These are phyloP conservation scores for Amphicarpaea edgeworthii DNA, from an alignment of 306 rosid species.

Conservation along the genomic window DNA sequence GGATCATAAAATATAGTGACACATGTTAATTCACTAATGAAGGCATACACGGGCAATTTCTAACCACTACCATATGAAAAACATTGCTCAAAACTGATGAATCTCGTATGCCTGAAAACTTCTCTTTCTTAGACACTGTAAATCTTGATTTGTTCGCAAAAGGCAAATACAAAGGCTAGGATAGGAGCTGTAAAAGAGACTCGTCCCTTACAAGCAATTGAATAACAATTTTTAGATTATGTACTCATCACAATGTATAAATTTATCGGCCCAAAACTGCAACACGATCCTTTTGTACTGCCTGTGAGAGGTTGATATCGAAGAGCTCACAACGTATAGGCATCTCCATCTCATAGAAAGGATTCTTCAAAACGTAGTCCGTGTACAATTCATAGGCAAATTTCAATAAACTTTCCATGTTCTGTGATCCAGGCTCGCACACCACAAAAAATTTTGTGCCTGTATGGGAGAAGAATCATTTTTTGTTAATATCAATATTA, in stretches of 20 bases:
- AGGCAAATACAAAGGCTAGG: conserved; percentile 22
- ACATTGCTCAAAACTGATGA: neutral
- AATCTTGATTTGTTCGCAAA: too few species aligned
- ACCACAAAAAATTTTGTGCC: conserved; percentile 92
- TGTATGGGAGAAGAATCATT: conserved; percentile 49
- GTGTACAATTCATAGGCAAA: conserved; percentile 78
- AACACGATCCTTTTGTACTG: conserved; percentile 89
- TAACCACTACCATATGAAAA: neutral
- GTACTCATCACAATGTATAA: conserved; percentile 5
- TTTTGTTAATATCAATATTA: neutral
- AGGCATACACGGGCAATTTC: conserved; percentile 1
- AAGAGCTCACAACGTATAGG: conserved; percentile 94
- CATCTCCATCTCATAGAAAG: conserved; percentile 99
- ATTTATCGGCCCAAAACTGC: conserved; percentile 74
- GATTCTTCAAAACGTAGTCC: conserved; percentile 93
- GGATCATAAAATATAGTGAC: too few species aligned
- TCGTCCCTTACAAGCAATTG: conserved; percentile 18
- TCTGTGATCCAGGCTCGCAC: conserved; percentile 79
- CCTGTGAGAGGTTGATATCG: conserved; percentile 76
- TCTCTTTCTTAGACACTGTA: neutral
- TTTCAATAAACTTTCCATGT: conserved; percentile 85
- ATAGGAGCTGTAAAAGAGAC: neutral
- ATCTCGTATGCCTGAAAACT: neutral
- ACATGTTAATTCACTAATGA: too few species aligned
- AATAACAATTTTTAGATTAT: conserved; percentile 4